Evolutionary conservation across 2,329 filamentous ascomycete species (phyloP).

Genomic region (Colletotrichum euphorbiae): DNA sequence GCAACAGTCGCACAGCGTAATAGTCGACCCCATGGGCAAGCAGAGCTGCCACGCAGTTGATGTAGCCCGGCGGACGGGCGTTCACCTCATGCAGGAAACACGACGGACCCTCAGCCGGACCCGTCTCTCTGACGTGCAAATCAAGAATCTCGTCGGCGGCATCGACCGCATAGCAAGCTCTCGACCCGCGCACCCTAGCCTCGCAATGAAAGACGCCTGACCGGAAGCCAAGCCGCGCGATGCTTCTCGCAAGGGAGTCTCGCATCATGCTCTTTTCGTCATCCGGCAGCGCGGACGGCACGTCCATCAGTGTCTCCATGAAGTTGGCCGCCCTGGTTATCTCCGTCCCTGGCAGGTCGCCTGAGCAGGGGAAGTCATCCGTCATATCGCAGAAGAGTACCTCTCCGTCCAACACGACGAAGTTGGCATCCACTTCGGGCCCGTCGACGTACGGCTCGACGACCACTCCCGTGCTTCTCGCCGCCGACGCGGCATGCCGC

Average conservation of each 20-base stretch:
- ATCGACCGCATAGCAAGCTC: background rate
- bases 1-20: constrained; percentile 44
- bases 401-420: constrained; percentile 53
- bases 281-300: background rate
- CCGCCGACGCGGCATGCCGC: constrained; percentile 40
- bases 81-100: constrained; percentile 48
- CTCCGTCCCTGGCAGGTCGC: background rate
- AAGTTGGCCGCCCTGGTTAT: background rate
- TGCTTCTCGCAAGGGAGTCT: background rate
- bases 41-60: constrained; percentile 41
- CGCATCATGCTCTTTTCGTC: constrained; percentile 8
- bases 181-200: constrained; percentile 4
- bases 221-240: background rate
- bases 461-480: constrained; percentile 45
- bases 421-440: constrained; percentile 56
- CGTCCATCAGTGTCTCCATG: constrained; percentile 19
- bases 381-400: constrained; percentile 53
- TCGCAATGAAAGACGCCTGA: constrained; percentile 20
- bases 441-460: constrained; percentile 55
- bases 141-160: constrained; percentile 40
- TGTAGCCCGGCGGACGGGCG: constrained; percentile 45
- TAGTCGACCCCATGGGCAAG: constrained; percentile 48
- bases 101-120: constrained; percentile 12
- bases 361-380: constrained; percentile 51
- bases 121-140: constrained; percentile 8